Evolutionary conservation across 1,284 basidiomycete genomes (phyloP).

Genomic region (Nidula niveotomentosa): DNA sequence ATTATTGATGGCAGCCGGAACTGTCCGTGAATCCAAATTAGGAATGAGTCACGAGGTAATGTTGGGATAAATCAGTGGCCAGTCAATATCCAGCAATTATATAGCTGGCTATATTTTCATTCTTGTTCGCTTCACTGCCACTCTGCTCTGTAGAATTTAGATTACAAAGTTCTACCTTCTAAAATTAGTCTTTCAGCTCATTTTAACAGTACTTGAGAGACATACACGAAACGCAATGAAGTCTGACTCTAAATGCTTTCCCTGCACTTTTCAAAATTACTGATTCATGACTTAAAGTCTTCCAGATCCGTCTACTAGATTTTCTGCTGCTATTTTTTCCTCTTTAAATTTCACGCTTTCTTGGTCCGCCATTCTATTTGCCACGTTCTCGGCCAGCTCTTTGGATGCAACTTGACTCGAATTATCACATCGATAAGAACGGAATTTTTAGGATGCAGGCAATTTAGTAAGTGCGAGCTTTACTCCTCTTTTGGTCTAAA

Average conservation of each 20-base stretch:
- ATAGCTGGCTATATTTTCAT: too few species aligned
- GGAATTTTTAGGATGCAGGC: not conserved
- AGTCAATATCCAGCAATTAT: too few species aligned
- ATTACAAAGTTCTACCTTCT: not conserved
- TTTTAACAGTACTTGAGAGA: not conserved
- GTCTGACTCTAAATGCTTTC: not conserved
- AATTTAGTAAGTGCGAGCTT: not conserved
- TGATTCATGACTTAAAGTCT: not conserved
- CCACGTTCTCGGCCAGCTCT: not conserved
- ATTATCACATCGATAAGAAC: not conserved
- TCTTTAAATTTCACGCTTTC: not conserved
- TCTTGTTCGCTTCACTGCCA: not conserved
- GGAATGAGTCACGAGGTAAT: too few species aligned
- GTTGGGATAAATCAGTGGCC: too few species aligned
- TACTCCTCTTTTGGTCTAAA: not conserved
- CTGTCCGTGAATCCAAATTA: too few species aligned
- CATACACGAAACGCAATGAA: not conserved
- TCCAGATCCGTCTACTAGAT: not conserved
- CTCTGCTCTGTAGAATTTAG: not conserved
- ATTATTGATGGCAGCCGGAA: not conserved
- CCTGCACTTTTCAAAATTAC: not conserved
- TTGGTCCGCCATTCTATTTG: not conserved
- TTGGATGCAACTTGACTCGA: not conserved
- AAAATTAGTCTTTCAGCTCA: not conserved
- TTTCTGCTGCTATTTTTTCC: not conserved